Base-by-base conservation (phyloP, 371 early-diverging fungal genomes). In the Syncephalastrum racemosum region DNA sequence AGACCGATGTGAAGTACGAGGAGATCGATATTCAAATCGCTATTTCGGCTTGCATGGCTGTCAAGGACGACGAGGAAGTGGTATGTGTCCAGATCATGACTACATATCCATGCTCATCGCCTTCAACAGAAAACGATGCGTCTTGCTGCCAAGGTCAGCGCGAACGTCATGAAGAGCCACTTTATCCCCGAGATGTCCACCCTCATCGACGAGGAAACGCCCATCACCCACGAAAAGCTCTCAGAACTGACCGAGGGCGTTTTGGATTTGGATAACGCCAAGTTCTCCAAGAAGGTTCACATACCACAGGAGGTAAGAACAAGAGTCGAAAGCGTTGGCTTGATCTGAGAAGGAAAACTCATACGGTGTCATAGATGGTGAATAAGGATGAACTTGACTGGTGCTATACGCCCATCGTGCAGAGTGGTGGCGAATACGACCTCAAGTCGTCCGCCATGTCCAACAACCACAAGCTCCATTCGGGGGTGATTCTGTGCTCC, bases 401-500 rank as follows among this genome's bases (percentile, higher is more conserved):
- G 92, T 93, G 97, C 66, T 95, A 96, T 57, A 79, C 88, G 5
- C 99, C 99, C 13, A 92, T 97, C 60, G 87, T 99, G 53, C 98
- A 98, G 75, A 94, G 94, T 75, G 99, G 98, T 52, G 98, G 98
- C 40, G 77, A 83, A 42, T 99, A 93, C 62, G 90, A 95, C 63
- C 73, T 98, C 55, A 82, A 84, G 57, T 87, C 93, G 4, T 86
- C 88, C 1, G 98, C 96, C 14, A 63, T 73, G 39, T 93, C 93
- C 41, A 87, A 90, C 70, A 63, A 68, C 0, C 79, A 85, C 19
- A 73, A 70, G 22, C 75, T 99, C 15, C 90, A 91, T 61, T 84
- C 90, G 0, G 97, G 97, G 36, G 90, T 91, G 0, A 90, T 99
- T 40, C 65, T 98, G 41, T 95, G 95, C 72, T 91, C 95, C 2